Evolutionary conservation across 2,329 filamentous ascomycete genomes (phyloP).

Genomic region (Alternaria triticina): DNA sequence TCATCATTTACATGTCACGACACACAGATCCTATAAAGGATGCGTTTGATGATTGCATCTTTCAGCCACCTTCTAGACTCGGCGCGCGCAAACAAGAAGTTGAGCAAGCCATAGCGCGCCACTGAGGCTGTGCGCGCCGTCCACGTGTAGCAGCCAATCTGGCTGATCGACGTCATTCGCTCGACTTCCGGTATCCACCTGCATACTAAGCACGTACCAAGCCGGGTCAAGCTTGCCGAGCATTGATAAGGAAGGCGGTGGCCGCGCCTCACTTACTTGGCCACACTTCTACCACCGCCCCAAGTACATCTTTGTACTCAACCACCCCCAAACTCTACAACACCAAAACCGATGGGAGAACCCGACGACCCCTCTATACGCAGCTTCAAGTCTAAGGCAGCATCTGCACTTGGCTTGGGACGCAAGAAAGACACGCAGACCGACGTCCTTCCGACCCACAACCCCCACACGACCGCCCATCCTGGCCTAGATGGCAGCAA

Average conservation of each 20-base stretch:
- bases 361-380: constrained; percentile 59
- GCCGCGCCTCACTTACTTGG: constrained; percentile 28
- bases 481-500: constrained; percentile 20
- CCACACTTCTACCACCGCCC: constrained; percentile 4
- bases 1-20: neutral
- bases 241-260: constrained; percentile 25
- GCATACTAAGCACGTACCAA: neutral
- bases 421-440: constrained; percentile 40
- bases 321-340: constrained; percentile 10
- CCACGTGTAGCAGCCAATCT: constrained; percentile 3
- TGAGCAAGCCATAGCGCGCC: constrained; percentile 1
- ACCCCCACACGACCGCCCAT: constrained; percentile 23
- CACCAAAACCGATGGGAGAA: constrained; percentile 60
- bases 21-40: neutral
- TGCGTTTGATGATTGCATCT: neutral
- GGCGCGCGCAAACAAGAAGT: neutral
- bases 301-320: constrained; percentile 20
- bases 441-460: constrained; percentile 36
- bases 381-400: constrained; percentile 59
- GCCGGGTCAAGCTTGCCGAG: constrained; percentile 13
- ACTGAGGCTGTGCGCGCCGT: constrained; percentile 9
- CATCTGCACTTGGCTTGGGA: constrained; percentile 54
- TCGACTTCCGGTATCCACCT: neutral
- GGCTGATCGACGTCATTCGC: constrained; percentile 13
- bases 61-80: neutral